Evolutionary conservation across 306 rosid genomes (phyloP).

Genomic region (Inga leiocalycina): DNA sequence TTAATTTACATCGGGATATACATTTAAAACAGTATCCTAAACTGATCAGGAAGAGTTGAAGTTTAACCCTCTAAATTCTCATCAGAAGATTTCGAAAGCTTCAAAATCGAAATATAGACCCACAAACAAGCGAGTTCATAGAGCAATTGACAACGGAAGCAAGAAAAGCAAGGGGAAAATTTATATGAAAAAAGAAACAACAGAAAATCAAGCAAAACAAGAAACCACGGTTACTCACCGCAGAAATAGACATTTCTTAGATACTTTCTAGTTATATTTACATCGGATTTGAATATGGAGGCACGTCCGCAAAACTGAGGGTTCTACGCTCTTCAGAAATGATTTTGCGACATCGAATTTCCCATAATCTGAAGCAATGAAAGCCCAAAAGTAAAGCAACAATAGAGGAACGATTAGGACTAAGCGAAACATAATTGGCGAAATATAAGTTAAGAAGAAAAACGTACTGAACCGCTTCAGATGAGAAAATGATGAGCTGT

Average conservation of each 20-base stretch:
- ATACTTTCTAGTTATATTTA: constrained; percentile 27
- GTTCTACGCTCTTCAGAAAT: constrained; percentile 30
- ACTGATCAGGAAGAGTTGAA: not conserved
- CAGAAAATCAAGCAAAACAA: not conserved
- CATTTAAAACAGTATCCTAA: not conserved
- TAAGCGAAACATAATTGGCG: not conserved
- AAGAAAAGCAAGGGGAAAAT: not conserved
- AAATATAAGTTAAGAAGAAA: not conserved
- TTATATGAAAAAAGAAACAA: not conserved
- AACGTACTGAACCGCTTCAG: constrained; percentile 38
- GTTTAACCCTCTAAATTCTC: not conserved
- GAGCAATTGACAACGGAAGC: not conserved
- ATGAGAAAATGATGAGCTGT: constrained; percentile 10
- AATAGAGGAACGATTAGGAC: not conserved
- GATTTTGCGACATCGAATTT: constrained; percentile 34
- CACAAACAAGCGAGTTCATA: not conserved
- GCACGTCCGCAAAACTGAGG: constrained; percentile 35
- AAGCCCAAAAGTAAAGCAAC: not conserved
- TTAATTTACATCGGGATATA: not conserved
- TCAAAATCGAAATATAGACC: not conserved
- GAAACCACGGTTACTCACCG: constrained; percentile 34
- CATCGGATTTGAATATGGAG: constrained; percentile 29
- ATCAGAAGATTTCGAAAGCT: not conserved
- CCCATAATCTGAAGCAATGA: constrained; percentile 37
- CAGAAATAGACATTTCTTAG: constrained; percentile 38